phyloP scores from a whole-genome alignment of 1,284 basidiomycete genomes.

The Phlebopus sp. region DNA sequence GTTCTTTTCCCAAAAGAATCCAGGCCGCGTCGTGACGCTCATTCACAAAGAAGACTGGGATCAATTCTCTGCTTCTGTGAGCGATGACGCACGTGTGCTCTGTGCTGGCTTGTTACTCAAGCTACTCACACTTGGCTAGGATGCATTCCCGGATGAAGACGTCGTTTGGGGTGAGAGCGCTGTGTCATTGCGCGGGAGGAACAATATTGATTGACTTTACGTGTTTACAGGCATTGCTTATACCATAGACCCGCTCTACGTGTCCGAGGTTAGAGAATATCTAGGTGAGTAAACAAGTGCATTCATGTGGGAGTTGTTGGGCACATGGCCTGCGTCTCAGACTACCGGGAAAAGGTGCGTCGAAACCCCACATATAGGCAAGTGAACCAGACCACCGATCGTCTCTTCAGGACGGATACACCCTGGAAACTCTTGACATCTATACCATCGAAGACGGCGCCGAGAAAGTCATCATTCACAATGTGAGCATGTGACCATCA shows the following conservation, averaged over 20 bases:
- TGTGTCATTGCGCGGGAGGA: not conserved
- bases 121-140: slow-evolving; percentile 39
- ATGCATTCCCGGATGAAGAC: slow-evolving; percentile 74
- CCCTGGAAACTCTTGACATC: slow-evolving; percentile 48
- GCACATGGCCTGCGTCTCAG: too few relatives aligned
- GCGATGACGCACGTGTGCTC: slow-evolving; percentile 15
- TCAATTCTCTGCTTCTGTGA: slow-evolving; percentile 59
- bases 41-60: slow-evolving; percentile 86
- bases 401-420: slow-evolving; percentile 51
- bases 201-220: not conserved
- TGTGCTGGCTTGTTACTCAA: not conserved
- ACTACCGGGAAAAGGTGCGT: slow-evolving; percentile 77
- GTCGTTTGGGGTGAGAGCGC: slow-evolving; percentile 72
- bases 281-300: slow-evolving; percentile 69
- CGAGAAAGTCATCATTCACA: slow-evolving; percentile 43
- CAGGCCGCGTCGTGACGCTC: slow-evolving; percentile 85
- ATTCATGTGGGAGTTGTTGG: too few relatives aligned
- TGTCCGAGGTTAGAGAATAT: slow-evolving; percentile 74
- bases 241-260: slow-evolving; percentile 76
- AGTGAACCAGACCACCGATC: not conserved
- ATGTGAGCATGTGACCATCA: slow-evolving; percentile 28
- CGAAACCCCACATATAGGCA: slow-evolving; percentile 9
- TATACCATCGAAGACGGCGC: slow-evolving; percentile 45
- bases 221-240: slow-evolving; percentile 63
- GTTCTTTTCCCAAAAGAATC: slow-evolving; percentile 43